Base-by-base conservation (phyloP, 306 rosid species). In the Urtica urens region DNA sequence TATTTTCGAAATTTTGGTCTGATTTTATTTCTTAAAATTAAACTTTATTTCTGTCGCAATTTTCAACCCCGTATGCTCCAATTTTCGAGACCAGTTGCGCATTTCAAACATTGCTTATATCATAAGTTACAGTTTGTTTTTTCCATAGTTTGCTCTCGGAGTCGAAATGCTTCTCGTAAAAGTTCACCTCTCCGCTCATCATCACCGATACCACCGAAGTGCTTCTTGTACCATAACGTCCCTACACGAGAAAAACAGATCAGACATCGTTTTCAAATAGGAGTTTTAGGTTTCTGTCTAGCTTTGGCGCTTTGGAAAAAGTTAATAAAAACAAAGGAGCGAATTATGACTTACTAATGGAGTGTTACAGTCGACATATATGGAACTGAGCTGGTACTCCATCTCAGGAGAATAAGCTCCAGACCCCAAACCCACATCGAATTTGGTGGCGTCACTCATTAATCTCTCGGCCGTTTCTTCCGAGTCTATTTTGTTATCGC, bases 181-280 rank as follows among this genome's bases (percentile, higher is more conserved):
- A 84, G 30, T 27, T 31, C 13, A 70, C 77, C 59, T 81, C 87
- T 31, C 76, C 86, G 58, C 23, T 67, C 46, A 78, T 51, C 54
- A 72, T 78, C 50, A 72, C 80, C 35, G 59, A 59, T 52, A 83
- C 23, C 23, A 80, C 88, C 49, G 93, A 78, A 24, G 77, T 69
- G 80, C 90, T 83, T 75, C 90, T 64, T 51, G 97, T 88, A 54
- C 97, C 97, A 68, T 73, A 88, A 22, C 38, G 67, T 17, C 75
- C 93, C 97, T 84, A 61, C 22, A 8, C 33, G 23, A 38, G 39
- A 41, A n/a, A 5, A 25, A 24, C 6, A 47, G 6, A 11, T 24
- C 2, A 47, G 1, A 24, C 22, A 3, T 11, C 19, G 23, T 17
- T 0, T 6, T 20, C 21, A 8, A n/a, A n/a, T n/a, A n/a, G 39